phyloP scores from a whole-genome alignment of 2,329 filamentous ascomycete species.

The Fusarium continuum region DNA sequence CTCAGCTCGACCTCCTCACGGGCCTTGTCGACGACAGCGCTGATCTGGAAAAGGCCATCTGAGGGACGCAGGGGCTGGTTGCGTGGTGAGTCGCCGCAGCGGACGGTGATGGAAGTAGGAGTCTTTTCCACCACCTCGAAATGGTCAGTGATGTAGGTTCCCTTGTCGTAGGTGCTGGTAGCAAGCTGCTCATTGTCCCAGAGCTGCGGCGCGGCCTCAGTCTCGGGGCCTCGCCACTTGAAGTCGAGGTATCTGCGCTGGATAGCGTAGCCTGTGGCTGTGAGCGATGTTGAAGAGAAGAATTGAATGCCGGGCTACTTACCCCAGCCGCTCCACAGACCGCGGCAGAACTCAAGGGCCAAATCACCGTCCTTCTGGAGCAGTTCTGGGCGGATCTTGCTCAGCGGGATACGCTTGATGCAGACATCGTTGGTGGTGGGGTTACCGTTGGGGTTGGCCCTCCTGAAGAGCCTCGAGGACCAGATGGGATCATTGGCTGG shows the following conservation, averaged over 20 bases:
- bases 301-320: no score
- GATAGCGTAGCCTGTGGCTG: slow-evolving; percentile 59
- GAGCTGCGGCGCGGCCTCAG: slow-evolving; percentile 66
- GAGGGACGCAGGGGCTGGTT: slow-evolving; percentile 63
- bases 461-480: slow-evolving; percentile 63
- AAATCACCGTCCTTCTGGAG: slow-evolving; percentile 67
- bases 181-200: slow-evolving; percentile 67
- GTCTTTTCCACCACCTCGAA: slow-evolving; percentile 76
- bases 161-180: slow-evolving; percentile 66
- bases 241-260: slow-evolving; percentile 67
- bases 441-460: slow-evolving; percentile 70
- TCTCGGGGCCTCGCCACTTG: slow-evolving; percentile 66
- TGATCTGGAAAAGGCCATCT: slow-evolving; percentile 74
- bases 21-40: slow-evolving; percentile 66
- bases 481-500: slow-evolving; percentile 69
- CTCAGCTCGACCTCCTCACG: slow-evolving; percentile 69
- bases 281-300: background rate
- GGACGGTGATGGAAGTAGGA: slow-evolving; percentile 66
- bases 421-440: slow-evolving; percentile 71
- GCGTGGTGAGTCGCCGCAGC: slow-evolving; percentile 72
- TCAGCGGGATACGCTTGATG: slow-evolving; percentile 68
- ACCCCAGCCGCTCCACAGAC: slow-evolving; percentile 74
- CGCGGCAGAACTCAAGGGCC: slow-evolving; percentile 72
- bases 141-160: slow-evolving; percentile 74
- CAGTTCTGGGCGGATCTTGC: slow-evolving; percentile 71